phyloP scores from a whole-genome alignment of 768 basidiomycete species.

The Amyloporia xantha region DNA sequence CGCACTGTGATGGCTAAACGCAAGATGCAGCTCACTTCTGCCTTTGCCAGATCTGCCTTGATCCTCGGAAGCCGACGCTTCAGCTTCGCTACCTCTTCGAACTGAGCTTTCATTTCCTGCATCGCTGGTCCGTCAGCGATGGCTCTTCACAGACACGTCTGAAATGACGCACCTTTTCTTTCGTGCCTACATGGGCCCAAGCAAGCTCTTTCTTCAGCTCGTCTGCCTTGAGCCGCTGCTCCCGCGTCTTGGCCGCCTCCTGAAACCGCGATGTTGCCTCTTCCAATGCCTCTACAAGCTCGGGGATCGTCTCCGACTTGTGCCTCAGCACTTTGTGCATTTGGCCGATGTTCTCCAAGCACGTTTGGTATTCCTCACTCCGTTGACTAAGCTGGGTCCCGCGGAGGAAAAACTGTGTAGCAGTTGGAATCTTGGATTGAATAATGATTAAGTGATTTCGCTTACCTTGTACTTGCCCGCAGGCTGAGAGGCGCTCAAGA shows the following conservation, averaged over 20 bases:
- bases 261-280: slow-evolving; percentile 55
- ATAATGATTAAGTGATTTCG: too few relatives aligned
- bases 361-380: slow-evolving; percentile 76
- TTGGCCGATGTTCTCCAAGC: slow-evolving; percentile 63
- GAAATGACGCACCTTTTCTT: slow-evolving; percentile 50
- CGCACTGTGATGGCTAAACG: not conserved
- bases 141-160: slow-evolving; percentile 18
- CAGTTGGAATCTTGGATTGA: too few relatives aligned
- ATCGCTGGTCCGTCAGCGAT: not conserved
- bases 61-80: slow-evolving; percentile 34
- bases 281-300: slow-evolving; percentile 57
- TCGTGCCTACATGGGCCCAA: slow-evolving; percentile 77
- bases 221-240: slow-evolving; percentile 60
- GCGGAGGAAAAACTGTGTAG: slow-evolving; percentile 92
- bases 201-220: slow-evolving; percentile 76
- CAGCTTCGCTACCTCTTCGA: slow-evolving; percentile 34
- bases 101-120: slow-evolving; percentile 39
- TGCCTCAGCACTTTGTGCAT: slow-evolving; percentile 58
- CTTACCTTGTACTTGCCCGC: slow-evolving; percentile 85
- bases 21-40: slow-evolving; percentile 27
- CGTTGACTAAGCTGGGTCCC: slow-evolving; percentile 91
- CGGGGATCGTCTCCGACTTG: slow-evolving; percentile 70
- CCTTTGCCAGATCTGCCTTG: slow-evolving; percentile 30
- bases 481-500: slow-evolving; percentile 76
- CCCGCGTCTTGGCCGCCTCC: slow-evolving; percentile 68